phyloP scores from a whole-genome alignment of 1,139 yeast genomes.

The Trichomonascaceae sp. region DNA sequence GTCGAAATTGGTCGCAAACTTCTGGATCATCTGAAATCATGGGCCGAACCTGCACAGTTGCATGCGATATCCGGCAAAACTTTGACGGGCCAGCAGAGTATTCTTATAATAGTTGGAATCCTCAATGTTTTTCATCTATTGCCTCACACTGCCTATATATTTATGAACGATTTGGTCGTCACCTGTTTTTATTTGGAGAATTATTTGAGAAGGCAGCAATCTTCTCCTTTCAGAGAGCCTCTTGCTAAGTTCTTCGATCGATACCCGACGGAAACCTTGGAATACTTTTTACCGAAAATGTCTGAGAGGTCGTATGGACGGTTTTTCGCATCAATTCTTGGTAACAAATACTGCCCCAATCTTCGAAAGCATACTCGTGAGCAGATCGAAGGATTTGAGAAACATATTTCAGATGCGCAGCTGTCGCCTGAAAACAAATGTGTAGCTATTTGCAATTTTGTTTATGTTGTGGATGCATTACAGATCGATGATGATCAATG shows the following conservation, averaged over 20 bases:
- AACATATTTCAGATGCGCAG: constrained; percentile 30
- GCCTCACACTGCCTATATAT: constrained; percentile 88
- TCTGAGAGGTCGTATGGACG: constrained; percentile 65
- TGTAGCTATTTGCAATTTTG: constrained; percentile 61
- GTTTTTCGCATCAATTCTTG: constrained; percentile 54
- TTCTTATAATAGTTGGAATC: constrained; percentile 83
- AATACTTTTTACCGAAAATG: constrained; percentile 63
- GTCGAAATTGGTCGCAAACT: constrained; percentile 94
- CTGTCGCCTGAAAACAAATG: constrained; percentile 49
- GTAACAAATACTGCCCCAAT: constrained; percentile 51
- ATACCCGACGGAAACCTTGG: constrained; percentile 69
- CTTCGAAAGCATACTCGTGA: constrained; percentile 51
- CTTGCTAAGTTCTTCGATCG: constrained; percentile 81
- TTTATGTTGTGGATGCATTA: constrained; percentile 58
- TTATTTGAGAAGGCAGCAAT: constrained; percentile 75
- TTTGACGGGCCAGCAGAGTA: constrained; percentile 71
- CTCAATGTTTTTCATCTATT: constrained; percentile 85
- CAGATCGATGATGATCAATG: constrained; percentile 51
- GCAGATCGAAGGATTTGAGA: constrained; percentile 38
- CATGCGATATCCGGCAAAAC: constrained; percentile 68
- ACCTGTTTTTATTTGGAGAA: constrained; percentile 76
- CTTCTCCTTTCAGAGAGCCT: constrained; percentile 89
- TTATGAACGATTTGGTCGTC: constrained; percentile 77
- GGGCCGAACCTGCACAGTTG: constrained; percentile 85
- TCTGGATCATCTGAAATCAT: constrained; percentile 88